Evolutionary conservation across 1,139 yeast genomes (phyloP), one percentile per base, ranked within the genome.

Genomic region (Debaryomycetaceae sp.): DNA sequence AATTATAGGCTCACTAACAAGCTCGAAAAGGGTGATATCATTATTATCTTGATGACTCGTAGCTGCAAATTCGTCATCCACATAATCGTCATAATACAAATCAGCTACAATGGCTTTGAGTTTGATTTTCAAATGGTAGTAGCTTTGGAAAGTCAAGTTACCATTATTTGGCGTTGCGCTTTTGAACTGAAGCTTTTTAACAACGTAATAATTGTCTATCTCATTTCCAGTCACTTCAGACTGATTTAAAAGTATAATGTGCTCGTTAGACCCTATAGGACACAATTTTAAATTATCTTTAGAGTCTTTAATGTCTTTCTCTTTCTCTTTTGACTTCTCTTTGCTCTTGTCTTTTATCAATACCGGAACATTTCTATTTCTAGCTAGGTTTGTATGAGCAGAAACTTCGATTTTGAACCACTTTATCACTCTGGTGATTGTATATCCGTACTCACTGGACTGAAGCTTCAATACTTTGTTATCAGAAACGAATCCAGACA

Each of bases 111-210:
- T 60, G 7, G 75, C 75, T 46, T 69, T 67, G 15, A 79, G 59
- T 38, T 68, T 63, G 9, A 78, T 66, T 15, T 66, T 62, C 24
- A 81, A 60, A 43, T 72, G 75, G 51, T 76, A 80, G 50, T 77
- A 81, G 49, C 79, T 79, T 49, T 79, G 84, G 44, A 73, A 70
- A 13, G 75, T 67, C 33, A 70, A 63, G 46, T 81, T 78, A 11
- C 84, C 84, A 51, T 79, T 80, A 52, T 80, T 79, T 5, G 85
- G 82, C 0, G 87, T 81, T 11, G 86, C 84, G 46, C 71, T 77
- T 39, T 76, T 71, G 55, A 81, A 81, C 53, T 79, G 83, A 47
- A 79, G 65, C 58, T 65, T 75, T 51, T 63, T 67, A 30, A 71
- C 58, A 16, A 63, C 55, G 46, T 59, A 67, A 45, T 52, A 70